Base-by-base conservation (phyloP, 2,329 filamentous ascomycete genomes). In the Penicillium sp. region DNA sequence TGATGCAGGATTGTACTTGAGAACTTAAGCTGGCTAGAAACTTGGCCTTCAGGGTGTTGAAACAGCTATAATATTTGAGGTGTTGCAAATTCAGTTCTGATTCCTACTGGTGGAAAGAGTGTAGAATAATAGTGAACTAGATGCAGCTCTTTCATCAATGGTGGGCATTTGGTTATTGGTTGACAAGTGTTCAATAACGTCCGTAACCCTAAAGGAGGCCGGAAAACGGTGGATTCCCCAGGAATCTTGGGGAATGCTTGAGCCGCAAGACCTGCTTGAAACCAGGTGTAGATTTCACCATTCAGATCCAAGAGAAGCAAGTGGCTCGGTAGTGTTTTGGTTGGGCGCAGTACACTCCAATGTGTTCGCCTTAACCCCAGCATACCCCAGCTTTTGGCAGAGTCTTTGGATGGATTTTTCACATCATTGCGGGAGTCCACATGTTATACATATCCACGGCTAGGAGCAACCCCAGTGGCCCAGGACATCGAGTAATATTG, bases 1-100 rank as follows among this genome's bases (percentile, higher is more conserved):
- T 56, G 60, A 63, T 47, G 64, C 53, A 12, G 63, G 62, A 2
- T 22, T 68, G 25, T 67, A 65, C 53, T 44, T 31, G 44, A 41
- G 33, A 25, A 30, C 8, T 22, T 52, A 28, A 41, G 26, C 5
- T 43, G 38, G 28, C 2, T 36, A 10, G 63, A 16, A 7, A n/a
- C 1, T 1, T 16, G 22, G 30, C 17, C 54, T 45, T 28, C 14
- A 16, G 7, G 6, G 14, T 35, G 14, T 35, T 35, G 5, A 35
- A 35, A 16, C 1, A 7, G 31, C 31, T 35, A 35, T 35, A 44
- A 35, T 35, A 36, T 17, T 16, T 40, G n/a, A 19, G 28, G 6
- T 35, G n/a, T 31, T 45, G 8, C 4, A 35, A 25, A 45, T 22
- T 22, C 10, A 17, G n/a, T 30, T 35, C 17, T 30, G 31, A 16